Conservation (phyloP, 2,329 filamentous ascomycete genomes). For the Hypoxylon sp. region DNA sequence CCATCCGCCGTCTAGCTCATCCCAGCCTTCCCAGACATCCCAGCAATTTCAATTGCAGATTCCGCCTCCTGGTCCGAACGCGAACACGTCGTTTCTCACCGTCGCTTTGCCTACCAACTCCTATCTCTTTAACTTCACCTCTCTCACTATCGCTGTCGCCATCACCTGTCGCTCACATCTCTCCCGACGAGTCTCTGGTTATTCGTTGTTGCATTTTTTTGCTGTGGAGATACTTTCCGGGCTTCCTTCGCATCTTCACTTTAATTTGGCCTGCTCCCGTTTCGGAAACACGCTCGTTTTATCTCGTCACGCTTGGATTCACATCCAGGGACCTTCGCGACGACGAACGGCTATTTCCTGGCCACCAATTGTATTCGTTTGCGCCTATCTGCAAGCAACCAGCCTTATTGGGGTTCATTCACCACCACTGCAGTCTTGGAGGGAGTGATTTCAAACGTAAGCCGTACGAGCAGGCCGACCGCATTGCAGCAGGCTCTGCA, state of each 20-base stretch:
- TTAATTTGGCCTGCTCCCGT: slow-evolving; percentile 56
- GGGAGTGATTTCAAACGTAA: slow-evolving; percentile 56
- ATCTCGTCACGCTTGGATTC: slow-evolving; percentile 42
- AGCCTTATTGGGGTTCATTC: slow-evolving; percentile 56
- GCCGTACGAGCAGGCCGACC: slow-evolving; percentile 43
- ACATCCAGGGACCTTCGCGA: slow-evolving; percentile 37
- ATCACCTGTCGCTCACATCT: background rate
- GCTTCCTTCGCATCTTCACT: slow-evolving; percentile 43
- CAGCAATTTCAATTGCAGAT: slow-evolving; percentile 40
- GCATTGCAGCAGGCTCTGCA: slow-evolving; percentile 40
- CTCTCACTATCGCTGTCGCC: slow-evolving; percentile 5
- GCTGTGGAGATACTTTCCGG: slow-evolving; percentile 38
- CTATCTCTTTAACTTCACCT: slow-evolving; percentile 17
- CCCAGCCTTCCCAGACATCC: slow-evolving; percentile 40
- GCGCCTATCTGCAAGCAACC: slow-evolving; percentile 56
- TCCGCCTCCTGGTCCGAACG: slow-evolving; percentile 33
- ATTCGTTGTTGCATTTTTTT: slow-evolving; percentile 21
- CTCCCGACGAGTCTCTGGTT: slow-evolving; percentile 3
- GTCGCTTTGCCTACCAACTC: slow-evolving; percentile 19
- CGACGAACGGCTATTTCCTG: slow-evolving; percentile 30
- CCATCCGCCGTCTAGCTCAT: slow-evolving; percentile 42
- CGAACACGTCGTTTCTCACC: slow-evolving; percentile 37
- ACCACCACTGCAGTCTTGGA: slow-evolving; percentile 57
- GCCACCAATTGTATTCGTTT: slow-evolving; percentile 45
- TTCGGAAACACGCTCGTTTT: slow-evolving; percentile 48